A percentile compares a stretch with the other conserved stretches of the same genome.
Conservation (phyloP, 345 rosid species). For the Passiflora organensis region DNA sequence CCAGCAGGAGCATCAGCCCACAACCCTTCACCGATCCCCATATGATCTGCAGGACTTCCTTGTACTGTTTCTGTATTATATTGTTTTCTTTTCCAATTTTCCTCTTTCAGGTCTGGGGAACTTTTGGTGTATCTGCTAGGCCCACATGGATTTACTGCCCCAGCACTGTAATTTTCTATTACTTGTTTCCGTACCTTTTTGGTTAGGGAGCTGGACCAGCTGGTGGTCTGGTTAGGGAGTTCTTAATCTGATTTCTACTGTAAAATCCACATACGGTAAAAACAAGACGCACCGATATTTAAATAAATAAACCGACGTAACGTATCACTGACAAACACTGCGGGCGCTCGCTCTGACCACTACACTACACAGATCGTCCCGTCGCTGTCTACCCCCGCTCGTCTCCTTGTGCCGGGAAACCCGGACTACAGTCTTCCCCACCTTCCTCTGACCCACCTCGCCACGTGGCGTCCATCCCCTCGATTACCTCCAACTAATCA, state of each 20-base stretch:
- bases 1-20: not conserved
- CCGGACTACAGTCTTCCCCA: slow-evolving; percentile 41
- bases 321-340: slow-evolving; percentile 30
- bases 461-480: not conserved
- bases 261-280: not conserved
- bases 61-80: not conserved
- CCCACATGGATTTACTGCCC: not conserved
- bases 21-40: not conserved
- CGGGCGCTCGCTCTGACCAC: not conserved
- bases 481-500: not conserved
- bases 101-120: not conserved
- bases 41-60: slow-evolving; percentile 1
- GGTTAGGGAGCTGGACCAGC: too few species aligned
- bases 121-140: not conserved
- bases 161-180: not conserved
- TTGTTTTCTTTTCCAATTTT: not conserved
- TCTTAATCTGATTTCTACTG: too few species aligned
- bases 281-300: not conserved
- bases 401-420: slow-evolving; percentile 44
- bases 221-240: too few species aligned
- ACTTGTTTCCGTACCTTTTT: too few species aligned
- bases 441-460: not conserved
- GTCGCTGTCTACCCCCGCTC: slow-evolving; percentile 23
- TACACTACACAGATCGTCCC: slow-evolving; percentile 16
- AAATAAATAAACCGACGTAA: slow-evolving; percentile 24